Evolutionary conservation across 805 yeast genomes (phyloP), one percentile per base, ranked within the genome.

Genomic region (Cyberlindnera euphorbiae): DNA sequence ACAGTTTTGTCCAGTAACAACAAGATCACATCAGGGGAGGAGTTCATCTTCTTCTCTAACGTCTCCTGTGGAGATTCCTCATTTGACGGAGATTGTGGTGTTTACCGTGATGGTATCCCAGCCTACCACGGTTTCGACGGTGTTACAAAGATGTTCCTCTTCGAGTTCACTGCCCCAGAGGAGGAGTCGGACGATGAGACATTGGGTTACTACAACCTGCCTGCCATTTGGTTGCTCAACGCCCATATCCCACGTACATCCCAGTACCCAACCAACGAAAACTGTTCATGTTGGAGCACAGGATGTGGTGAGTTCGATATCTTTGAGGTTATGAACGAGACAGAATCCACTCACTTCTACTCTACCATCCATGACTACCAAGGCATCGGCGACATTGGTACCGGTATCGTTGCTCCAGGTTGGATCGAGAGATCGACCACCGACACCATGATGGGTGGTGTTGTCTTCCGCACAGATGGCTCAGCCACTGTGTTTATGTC

Each of bases 241-340:
- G 81, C 85, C 21, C 71, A 76, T 47, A 79, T 82, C 40, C 82
- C 87, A 45, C 71, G 89, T 66, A 81, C 88, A 14, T 63, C 88
- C 4, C 88, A 82, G 59, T 82, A 80, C 54, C 77, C 80, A 32
- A 42, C 61, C 5, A 75, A 75, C 46, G 62, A 64, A 25, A 76
- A 75, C 53, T 82, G 88, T 58, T 79, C 87, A 6, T 78, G 87
- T 52, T 82, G 89, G 89, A 65, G 72, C 30, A 69, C 81, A 19
- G 90, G 89, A 9, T 79, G 88, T 60, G 88, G 89, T 56, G 88
- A 82, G 59, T 79, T 76, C 48, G 90, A 82, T 59, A 72, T 80
- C 47, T 82, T 82, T 54, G 90, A 82, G 62, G 78, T 77, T 27
- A 71, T 79, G 76, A 82, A 82, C 59, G 60, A 63, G 38, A 75